A percentile compares a stretch with the other conserved stretches of the same genome.
Evolutionary conservation across 2,329 filamentous ascomycete genomes (phyloP).

Genomic region (Plenodomus lindquistii): DNA sequence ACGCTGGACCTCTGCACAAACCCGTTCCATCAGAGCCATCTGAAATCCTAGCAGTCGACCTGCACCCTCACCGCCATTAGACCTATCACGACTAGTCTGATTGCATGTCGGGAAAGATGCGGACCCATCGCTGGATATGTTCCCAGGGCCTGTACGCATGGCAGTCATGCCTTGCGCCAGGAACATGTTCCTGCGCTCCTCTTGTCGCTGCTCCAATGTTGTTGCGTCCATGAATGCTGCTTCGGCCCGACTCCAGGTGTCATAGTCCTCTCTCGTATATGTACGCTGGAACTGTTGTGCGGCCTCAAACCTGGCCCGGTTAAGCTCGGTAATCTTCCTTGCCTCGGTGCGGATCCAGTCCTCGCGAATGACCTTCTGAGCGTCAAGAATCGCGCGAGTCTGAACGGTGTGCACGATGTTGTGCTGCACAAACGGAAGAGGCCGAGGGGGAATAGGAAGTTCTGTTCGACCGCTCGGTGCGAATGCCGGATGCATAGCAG

Average conservation of each 20-base stretch:
- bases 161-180: slow-evolving; percentile 14
- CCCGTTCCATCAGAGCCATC: slow-evolving; percentile 27
- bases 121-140: slow-evolving; percentile 4
- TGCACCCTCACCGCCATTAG: not conserved
- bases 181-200: slow-evolving; percentile 21
- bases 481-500: not conserved
- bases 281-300: slow-evolving; percentile 3
- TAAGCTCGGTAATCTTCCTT: slow-evolving; percentile 7
- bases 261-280: slow-evolving; percentile 1
- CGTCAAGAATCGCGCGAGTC: slow-evolving; percentile 5
- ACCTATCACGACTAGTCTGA: not conserved
- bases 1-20: slow-evolving; percentile 14
- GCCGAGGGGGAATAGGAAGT: slow-evolving; percentile 7
- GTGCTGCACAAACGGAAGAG: not conserved
- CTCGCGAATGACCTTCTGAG: slow-evolving; percentile 9
- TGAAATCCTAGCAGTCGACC: slow-evolving; percentile 11
- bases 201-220: slow-evolving; percentile 15
- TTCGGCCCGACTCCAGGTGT: slow-evolving; percentile 1
- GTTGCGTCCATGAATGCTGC: slow-evolving; percentile 2
- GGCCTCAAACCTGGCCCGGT: not conserved
- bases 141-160: slow-evolving; percentile 7
- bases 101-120: not conserved
- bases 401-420: not conserved
- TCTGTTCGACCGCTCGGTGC: not conserved
- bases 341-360: slow-evolving; percentile 21